A percentile compares a stretch with the other conserved stretches of the same genome.
phyloP scores from a whole-genome alignment of 2,329 filamentous ascomycete species.

The Phoma sp. region DNA sequence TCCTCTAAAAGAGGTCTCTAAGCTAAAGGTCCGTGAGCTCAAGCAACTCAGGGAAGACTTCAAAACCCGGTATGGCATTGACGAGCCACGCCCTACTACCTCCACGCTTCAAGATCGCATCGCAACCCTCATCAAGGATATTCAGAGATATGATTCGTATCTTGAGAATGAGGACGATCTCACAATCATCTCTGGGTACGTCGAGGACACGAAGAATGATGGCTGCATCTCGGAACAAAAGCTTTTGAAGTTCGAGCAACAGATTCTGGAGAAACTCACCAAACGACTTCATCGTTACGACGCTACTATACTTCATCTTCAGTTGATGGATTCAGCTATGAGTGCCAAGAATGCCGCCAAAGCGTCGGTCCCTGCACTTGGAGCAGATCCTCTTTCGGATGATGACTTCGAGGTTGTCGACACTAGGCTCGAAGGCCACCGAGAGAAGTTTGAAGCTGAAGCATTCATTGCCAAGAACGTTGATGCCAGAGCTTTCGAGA shows the following conservation, averaged over 20 bases:
- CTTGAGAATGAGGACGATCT: slow-evolving; percentile 43
- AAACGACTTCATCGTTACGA: slow-evolving; percentile 61
- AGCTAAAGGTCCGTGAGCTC: slow-evolving; percentile 62
- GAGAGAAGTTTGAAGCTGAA: slow-evolving; percentile 46
- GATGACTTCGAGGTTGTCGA: slow-evolving; percentile 57
- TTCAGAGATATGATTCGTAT: slow-evolving; percentile 44
- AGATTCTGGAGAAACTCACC: slow-evolving; percentile 55
- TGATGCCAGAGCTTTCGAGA: slow-evolving; percentile 25
- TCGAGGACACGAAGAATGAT: slow-evolving; percentile 61
- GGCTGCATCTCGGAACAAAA: slow-evolving; percentile 57
- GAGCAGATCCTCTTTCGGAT: slow-evolving; percentile 31
- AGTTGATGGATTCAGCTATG: slow-evolving; percentile 52
- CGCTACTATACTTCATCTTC: slow-evolving; percentile 62
- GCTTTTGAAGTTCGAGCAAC: slow-evolving; percentile 55
- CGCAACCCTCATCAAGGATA: slow-evolving; percentile 44
- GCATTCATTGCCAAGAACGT: slow-evolving; percentile 24
- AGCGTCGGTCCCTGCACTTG: slow-evolving; percentile 14
- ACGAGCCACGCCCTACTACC: slow-evolving; percentile 30
- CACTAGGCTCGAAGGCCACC: slow-evolving; percentile 60
- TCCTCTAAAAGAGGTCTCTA: slow-evolving; percentile 27
- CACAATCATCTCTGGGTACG: slow-evolving; percentile 57
- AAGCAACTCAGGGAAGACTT: slow-evolving; percentile 59
- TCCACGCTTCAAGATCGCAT: slow-evolving; percentile 34
- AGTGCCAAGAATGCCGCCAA: slow-evolving; percentile 38
- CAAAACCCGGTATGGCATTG: slow-evolving; percentile 52